phyloP scores from a whole-genome alignment of 1,284 basidiomycete species.

The Phylloboletellus chloephorus region DNA sequence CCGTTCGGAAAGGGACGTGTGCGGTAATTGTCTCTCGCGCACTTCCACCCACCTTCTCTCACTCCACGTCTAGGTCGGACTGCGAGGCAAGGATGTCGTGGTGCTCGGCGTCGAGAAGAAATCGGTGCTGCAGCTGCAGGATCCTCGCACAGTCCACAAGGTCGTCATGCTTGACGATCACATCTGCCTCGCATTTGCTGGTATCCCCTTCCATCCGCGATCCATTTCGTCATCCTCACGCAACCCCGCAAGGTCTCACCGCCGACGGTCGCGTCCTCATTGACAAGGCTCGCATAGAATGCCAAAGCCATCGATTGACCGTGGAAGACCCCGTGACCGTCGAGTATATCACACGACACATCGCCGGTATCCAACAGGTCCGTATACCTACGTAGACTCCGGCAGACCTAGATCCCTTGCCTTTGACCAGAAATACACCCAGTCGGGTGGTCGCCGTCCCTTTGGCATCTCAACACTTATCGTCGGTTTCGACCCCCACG shows the following conservation, averaged over 20 bases:
- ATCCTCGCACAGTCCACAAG: constrained; percentile 95
- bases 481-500: constrained; percentile 95
- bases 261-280: constrained; percentile 98
- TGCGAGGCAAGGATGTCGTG: constrained; percentile 91
- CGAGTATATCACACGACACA: constrained; percentile 97
- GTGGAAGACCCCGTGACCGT: constrained; percentile 98
- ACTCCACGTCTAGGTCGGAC: constrained; percentile 69
- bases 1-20: constrained; percentile 95
- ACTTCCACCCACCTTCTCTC: constrained; percentile 3
- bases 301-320: constrained; percentile 94
- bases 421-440: constrained; percentile 80
- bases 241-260: constrained; percentile 72
- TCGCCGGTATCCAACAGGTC: constrained; percentile 97
- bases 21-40: constrained; percentile 56
- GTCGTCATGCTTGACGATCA: constrained; percentile 99
- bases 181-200: constrained; percentile 95
- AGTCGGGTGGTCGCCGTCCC: constrained; percentile 97
- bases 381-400: constrained; percentile 15
- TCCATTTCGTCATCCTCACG: constrained; percentile 10
- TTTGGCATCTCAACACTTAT: constrained; percentile 98
- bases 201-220: constrained; percentile 41
- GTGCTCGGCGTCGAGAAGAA: constrained; percentile 99
- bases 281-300: constrained; percentile 97
- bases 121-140: constrained; percentile 94
- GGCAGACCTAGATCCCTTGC: not conserved